These are phyloP conservation scores for Ligustrum vulgare DNA, from an alignment of 257 asterid species.

Conservation along the genomic window DNA sequence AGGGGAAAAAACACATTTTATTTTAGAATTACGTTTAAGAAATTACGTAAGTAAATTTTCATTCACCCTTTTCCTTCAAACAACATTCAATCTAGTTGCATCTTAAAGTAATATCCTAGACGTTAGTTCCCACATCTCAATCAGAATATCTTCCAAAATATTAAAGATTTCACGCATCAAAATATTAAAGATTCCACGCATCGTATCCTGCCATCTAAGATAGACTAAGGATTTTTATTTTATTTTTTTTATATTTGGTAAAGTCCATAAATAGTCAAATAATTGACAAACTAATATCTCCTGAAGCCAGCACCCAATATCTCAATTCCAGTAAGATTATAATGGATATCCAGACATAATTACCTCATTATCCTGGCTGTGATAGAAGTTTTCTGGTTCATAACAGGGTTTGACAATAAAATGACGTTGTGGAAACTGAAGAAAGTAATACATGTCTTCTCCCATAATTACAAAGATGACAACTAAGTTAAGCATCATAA, in stretches of 20 bases:
- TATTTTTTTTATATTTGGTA: background rate
- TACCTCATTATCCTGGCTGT: slow-evolving; percentile 36
- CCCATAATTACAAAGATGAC: background rate
- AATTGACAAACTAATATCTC: background rate
- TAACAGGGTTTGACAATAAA: slow-evolving; percentile 8
- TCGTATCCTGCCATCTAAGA: slow-evolving; percentile 2
- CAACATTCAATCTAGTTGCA: background rate
- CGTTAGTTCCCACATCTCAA: background rate
- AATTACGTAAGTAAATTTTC: slow-evolving; percentile 2
- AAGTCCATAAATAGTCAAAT: background rate
- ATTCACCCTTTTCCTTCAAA: background rate
- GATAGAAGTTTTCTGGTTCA: slow-evolving; percentile 29
- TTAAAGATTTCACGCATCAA: background rate
- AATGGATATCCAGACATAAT: slow-evolving; percentile 3
- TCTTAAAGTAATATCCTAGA: background rate
- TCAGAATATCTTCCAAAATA: background rate
- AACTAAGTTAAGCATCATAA: background rate
- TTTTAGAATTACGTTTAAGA: background rate
- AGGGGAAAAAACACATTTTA: background rate
- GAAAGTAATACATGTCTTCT: background rate
- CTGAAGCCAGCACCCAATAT: slow-evolving; percentile 11
- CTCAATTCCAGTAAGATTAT: background rate
- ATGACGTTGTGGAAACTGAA: background rate
- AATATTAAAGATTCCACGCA: background rate
- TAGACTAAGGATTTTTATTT: too few species aligned